phyloP scores from a whole-genome alignment of 192 early-diverging fungal species.

The Linnemannia zychae region DNA sequence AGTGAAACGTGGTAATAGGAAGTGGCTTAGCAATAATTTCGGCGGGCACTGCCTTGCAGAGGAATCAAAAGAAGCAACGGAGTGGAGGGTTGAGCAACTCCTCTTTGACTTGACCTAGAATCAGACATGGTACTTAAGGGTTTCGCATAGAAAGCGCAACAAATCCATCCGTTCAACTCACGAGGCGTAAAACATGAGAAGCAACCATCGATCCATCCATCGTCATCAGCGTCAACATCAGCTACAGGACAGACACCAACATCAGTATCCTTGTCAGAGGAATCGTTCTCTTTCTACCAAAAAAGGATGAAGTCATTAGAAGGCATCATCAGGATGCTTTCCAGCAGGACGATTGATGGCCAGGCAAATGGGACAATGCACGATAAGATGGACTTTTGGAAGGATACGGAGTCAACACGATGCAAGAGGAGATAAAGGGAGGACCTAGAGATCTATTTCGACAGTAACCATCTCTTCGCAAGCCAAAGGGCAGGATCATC shows the following conservation, averaged over 20 bases:
- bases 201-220: conserved; percentile 7
- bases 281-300: neutral
- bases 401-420: neutral
- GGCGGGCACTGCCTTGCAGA: too few species aligned
- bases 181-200: neutral
- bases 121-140: conserved; percentile 12
- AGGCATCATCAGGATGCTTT: neutral
- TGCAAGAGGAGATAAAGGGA: neutral
- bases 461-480: neutral
- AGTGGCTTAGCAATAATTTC: too few species aligned
- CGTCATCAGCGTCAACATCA: neutral
- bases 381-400: neutral
- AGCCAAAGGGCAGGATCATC: neutral
- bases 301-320: neutral
- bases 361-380: too few species aligned
- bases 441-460: neutral
- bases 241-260: neutral
- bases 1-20: too few species aligned
- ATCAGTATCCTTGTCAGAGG: neutral
- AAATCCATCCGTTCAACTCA: too few species aligned
- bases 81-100: conserved; percentile 5
- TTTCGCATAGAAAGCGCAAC: neutral
- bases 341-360: neutral
- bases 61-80: neutral
- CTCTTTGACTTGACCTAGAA: conserved; percentile 12